Evolutionary conservation across 163 green algal genomes (phyloP).

Genomic region (Volvox carteri): DNA sequence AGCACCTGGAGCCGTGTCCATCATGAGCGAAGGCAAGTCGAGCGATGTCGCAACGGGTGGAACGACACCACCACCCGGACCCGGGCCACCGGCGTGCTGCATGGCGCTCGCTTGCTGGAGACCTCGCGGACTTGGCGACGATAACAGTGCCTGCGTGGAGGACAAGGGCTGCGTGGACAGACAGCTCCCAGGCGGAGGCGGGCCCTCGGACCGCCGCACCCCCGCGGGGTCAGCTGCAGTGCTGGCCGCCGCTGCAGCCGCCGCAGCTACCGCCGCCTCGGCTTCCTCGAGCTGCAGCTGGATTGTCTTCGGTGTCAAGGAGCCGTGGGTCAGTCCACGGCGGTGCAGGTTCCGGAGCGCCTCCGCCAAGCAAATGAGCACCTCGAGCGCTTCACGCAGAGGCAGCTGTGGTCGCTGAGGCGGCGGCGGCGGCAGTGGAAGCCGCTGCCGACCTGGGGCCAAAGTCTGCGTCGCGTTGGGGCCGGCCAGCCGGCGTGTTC

Average conservation of each 20-base stretch:
- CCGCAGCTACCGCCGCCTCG: neutral
- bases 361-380: conserved; percentile 37
- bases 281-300: conserved; percentile 28
- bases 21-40: no score
- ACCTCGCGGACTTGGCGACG: no score
- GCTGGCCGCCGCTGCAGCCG: neutral
- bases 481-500: neutral
- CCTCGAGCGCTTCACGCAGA: neutral
- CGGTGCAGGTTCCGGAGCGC: conserved; percentile 32
- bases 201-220: no score
- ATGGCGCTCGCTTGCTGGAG: no score
- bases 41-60: no score
- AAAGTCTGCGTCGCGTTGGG: neutral
- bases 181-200: neutral
- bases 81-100: no score
- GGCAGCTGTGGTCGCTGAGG: neutral
- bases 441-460: neutral
- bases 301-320: conserved; percentile 9
- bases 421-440: conserved; percentile 7
- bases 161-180: neutral
- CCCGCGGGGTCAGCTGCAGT: no score
- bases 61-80: no score
- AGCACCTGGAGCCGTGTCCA: no score
- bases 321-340: conserved; percentile 32
- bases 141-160: no score